Conservation (phyloP, 108 stramenopile species). For the Schizochytrium sp. region DNA sequence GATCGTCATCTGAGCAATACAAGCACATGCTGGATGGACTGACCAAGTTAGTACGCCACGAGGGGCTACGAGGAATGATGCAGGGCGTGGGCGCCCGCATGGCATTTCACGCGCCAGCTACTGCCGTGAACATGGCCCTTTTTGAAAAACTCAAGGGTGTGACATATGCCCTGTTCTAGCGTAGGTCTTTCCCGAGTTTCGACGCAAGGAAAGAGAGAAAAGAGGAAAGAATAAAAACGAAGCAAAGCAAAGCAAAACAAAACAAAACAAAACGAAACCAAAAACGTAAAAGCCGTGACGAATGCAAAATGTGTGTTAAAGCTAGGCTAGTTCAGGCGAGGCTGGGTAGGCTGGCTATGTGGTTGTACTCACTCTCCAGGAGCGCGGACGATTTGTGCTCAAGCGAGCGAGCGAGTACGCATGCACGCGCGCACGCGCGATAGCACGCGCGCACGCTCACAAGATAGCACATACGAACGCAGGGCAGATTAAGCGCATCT, state of each 20-base stretch:
- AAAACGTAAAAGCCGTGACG: not conserved
- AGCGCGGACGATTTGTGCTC: no score
- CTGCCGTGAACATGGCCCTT: constrained; percentile 82
- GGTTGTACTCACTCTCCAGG: no score
- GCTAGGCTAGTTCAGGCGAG: no score
- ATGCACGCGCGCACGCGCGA: no score
- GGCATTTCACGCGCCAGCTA: constrained; percentile 78
- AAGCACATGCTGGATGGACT: constrained; percentile 64
- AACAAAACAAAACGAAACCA: not conserved
- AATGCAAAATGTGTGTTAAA: not conserved
- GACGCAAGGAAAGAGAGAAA: not conserved
- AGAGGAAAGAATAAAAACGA: not conserved
- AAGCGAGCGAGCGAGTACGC: no score
- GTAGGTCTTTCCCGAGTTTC: not conserved
- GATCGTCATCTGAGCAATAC: constrained; percentile 27
- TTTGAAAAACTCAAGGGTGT: constrained; percentile 61
- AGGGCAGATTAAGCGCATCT: no score
- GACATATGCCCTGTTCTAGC: not conserved
- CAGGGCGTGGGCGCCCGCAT: constrained; percentile 88
- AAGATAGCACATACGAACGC: no score
- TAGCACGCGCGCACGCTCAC: no score
- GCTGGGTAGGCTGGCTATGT: no score
- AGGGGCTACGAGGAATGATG: constrained; percentile 71
- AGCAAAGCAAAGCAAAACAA: not conserved
- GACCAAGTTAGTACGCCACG: constrained; percentile 40